Base-by-base conservation (phyloP, 495 filamentous ascomycete species). In the Penicillium pancosmium region DNA sequence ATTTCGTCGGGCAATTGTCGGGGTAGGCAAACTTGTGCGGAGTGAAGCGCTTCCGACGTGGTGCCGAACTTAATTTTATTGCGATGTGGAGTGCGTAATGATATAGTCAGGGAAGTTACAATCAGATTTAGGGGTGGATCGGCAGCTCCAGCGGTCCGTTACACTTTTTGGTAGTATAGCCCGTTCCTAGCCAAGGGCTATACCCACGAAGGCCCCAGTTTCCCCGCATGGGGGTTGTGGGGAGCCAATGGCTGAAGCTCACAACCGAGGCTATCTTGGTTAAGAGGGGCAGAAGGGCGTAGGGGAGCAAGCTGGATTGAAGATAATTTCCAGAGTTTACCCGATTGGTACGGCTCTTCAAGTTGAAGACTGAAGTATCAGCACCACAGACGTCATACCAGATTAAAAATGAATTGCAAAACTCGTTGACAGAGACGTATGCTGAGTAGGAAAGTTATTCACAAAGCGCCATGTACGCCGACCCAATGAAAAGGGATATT, bases 381-480 rank as follows among this genome's bases (percentile, higher is more conserved):
- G 27, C 27, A 31, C 27, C 27, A 31, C 27, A 31, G 6, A 31
- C 6, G 27, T 31, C 27, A 31, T 31, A 7, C 27, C 8, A 31
- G 5, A 1, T 38, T 13, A 38, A 38, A 38, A 2, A n/a, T 38
- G 15, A 9, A 38, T 38, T 38, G 36, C 36, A 38, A 4, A 38
- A n/a, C 15, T 19, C 6, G 41, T 46, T 19, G 12, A 46, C 41
- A 6, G 15, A 38, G 10, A 38, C 41, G 41, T 44, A 16, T 44
- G n/a, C 16, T n/a, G n/a, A 48, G 12, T 6, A 46, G n/a, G 3
- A 12, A n/a, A 31, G 19, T 25, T 66, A 66, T 66, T 56, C 61
- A 66, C 64, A 66, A 46, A 56, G 55, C 23, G 34, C 50, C 53
- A 51, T 31, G 47, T 31, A 58, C 50, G 50, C 46, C 40, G 18